phyloP scores from a whole-genome alignment of 202 grass and related monocot genomes.

The Musa balbisiana region DNA sequence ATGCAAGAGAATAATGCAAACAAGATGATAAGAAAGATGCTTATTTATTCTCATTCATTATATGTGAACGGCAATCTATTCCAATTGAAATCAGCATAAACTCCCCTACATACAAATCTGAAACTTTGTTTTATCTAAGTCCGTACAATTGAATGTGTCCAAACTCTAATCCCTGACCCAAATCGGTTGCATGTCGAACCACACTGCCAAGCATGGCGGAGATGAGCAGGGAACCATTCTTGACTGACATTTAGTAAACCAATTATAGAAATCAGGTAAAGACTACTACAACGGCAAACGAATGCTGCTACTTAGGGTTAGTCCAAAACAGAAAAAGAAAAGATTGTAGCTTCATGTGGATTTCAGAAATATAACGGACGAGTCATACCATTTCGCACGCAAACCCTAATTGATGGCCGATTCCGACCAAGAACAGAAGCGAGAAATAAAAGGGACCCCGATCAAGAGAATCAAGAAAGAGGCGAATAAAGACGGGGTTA shows the following conservation, averaged over 20 bases:
- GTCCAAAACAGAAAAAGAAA: neutral
- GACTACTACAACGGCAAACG: neutral
- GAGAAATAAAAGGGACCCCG: neutral
- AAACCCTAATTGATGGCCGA: neutral
- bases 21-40: too few species aligned
- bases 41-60: too few species aligned
- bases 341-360: neutral
- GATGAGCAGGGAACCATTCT: neutral
- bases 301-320: neutral
- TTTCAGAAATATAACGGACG: neutral
- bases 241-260: neutral
- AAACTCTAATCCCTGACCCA: too few species aligned
- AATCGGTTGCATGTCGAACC: too few species aligned
- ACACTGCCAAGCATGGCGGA: too few species aligned
- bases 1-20: too few species aligned
- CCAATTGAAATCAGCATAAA: too few species aligned
- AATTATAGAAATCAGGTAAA: neutral
- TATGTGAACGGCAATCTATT: too few species aligned
- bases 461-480: neutral
- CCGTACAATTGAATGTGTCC: too few species aligned
- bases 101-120: too few species aligned
- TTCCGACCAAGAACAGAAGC: neutral
- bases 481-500: constrained; percentile 2
- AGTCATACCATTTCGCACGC: neutral
- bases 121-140: too few species aligned